Percentiles rank a stretch among this genome's conserved stretches.
Conservation (phyloP, 1,284 basidiomycete species). For the Malassezia equina region DNA sequence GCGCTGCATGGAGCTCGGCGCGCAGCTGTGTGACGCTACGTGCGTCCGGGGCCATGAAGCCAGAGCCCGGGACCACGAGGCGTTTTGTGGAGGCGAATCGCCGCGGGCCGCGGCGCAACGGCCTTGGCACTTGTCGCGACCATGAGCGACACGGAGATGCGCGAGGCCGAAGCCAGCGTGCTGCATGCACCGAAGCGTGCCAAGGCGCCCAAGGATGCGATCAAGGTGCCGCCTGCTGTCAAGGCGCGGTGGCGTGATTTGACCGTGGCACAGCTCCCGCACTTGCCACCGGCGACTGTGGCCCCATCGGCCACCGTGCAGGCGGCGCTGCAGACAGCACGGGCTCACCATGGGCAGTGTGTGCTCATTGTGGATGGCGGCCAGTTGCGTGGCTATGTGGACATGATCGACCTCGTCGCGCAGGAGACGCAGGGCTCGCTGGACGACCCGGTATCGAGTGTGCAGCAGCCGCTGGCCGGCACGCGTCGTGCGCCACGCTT, state of each 20-base stretch:
- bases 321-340: conserved; percentile 5
- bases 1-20: conserved; percentile 25
- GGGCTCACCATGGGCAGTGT: conserved; percentile 10
- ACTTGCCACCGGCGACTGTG: conserved; percentile 6
- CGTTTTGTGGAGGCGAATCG: not conserved
- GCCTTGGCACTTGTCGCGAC: not conserved
- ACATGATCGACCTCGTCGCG: conserved; percentile 29
- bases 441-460: conserved; percentile 23
- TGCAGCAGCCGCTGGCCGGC: conserved; percentile 22
- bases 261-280: conserved; percentile 4
- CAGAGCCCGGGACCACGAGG: too few relatives aligned
- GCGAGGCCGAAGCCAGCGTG: not conserved
- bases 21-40: conserved; percentile 24
- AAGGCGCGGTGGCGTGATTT: not conserved
- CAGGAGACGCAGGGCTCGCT: conserved; percentile 21
- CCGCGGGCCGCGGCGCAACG: not conserved
- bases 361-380: conserved; percentile 21
- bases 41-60: conserved; percentile 4
- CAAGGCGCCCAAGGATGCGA: not conserved
- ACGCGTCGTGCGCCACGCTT: conserved; percentile 1
- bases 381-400: conserved; percentile 37
- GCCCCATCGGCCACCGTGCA: not conserved
- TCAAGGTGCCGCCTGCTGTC: not conserved
- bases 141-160: conserved; percentile 2
- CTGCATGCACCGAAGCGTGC: not conserved